phyloP scores from a whole-genome alignment of 805 yeast species.

The Myxozyma lipomycoides region DNA sequence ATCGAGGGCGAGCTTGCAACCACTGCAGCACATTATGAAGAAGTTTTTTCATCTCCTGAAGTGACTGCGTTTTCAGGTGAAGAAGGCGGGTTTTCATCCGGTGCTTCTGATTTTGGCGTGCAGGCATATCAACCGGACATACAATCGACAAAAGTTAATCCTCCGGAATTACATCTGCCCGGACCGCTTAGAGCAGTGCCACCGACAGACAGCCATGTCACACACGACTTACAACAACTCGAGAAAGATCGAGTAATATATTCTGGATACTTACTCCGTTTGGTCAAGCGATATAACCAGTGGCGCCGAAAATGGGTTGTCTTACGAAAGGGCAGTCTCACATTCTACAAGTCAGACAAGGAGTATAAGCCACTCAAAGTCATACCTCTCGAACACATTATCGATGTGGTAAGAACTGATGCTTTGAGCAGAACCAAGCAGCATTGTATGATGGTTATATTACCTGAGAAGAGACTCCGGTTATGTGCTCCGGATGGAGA shows the following conservation, averaged over 20 bases:
- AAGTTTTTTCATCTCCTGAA: not conserved
- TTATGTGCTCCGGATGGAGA: conserved; percentile 46
- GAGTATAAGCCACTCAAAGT: conserved; percentile 36
- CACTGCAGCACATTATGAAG: not conserved
- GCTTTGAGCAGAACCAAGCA: conserved; percentile 43
- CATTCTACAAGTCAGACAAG: conserved; percentile 41
- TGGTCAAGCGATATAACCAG: conserved; percentile 45
- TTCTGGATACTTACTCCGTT: conserved; percentile 43
- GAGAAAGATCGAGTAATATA: conserved; percentile 41
- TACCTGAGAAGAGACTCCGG: conserved; percentile 45
- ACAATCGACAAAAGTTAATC: not conserved
- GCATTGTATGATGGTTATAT: conserved; percentile 48
- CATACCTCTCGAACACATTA: conserved; percentile 39
- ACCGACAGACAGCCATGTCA: not conserved
- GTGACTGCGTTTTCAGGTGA: conserved; percentile 16
- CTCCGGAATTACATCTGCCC: not conserved
- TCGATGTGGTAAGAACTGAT: conserved; percentile 51
- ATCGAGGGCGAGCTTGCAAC: not conserved
- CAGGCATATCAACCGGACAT: conserved; percentile 6
- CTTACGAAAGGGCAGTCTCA: conserved; percentile 42
- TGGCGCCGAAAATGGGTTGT: conserved; percentile 47
- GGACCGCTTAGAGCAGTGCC: not conserved
- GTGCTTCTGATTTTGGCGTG: conserved; percentile 23
- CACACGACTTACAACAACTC: conserved; percentile 11
- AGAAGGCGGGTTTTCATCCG: conserved; percentile 28